Evolutionary conservation across 768 basidiomycete species (phyloP).

Genomic region (Favolaschia claudopus): DNA sequence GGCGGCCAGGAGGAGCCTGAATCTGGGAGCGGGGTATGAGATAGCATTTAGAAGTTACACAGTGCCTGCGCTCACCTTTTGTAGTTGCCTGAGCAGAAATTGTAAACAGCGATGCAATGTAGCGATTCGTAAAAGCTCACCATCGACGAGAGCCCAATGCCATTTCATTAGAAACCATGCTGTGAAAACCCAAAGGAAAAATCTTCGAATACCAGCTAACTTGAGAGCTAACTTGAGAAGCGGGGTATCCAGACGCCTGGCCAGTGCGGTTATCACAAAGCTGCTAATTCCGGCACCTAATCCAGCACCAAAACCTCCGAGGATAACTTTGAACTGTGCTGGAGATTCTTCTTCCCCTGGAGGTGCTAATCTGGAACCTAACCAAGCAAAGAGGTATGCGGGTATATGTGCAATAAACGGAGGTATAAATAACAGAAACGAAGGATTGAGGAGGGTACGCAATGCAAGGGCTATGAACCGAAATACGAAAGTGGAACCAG

Average conservation of each 20-base stretch:
- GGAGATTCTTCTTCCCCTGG: slow-evolving; percentile 68
- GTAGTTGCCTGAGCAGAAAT: slow-evolving; percentile 40
- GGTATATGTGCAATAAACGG: slow-evolving; percentile 63
- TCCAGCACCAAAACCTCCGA: slow-evolving; percentile 57
- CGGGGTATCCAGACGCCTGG: slow-evolving; percentile 4
- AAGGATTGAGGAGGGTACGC: slow-evolving; percentile 51
- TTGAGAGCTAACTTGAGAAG: slow-evolving; percentile 7
- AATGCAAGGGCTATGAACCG: slow-evolving; percentile 32
- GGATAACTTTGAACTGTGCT: slow-evolving; percentile 75
- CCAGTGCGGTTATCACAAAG: slow-evolving; percentile 26
- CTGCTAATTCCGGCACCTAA: slow-evolving; percentile 30
- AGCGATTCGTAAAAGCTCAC: slow-evolving; percentile 28
- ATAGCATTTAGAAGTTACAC: background rate
- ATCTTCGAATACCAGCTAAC: slow-evolving; percentile 3
- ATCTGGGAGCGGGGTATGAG: slow-evolving; percentile 25
- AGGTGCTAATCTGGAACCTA: slow-evolving; percentile 52
- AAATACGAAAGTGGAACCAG: slow-evolving; percentile 23
- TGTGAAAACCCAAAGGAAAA: slow-evolving; percentile 25
- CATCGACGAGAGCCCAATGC: slow-evolving; percentile 51
- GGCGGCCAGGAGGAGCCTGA: slow-evolving; percentile 45
- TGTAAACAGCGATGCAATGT: background rate
- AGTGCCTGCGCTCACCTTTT: slow-evolving; percentile 33
- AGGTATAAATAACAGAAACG: slow-evolving; percentile 49
- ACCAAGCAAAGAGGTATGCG: slow-evolving; percentile 57
- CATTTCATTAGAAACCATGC: slow-evolving; percentile 49